Base-by-base conservation (phyloP, 2,329 filamentous ascomycete genomes). In the Epichloe hybrida region DNA sequence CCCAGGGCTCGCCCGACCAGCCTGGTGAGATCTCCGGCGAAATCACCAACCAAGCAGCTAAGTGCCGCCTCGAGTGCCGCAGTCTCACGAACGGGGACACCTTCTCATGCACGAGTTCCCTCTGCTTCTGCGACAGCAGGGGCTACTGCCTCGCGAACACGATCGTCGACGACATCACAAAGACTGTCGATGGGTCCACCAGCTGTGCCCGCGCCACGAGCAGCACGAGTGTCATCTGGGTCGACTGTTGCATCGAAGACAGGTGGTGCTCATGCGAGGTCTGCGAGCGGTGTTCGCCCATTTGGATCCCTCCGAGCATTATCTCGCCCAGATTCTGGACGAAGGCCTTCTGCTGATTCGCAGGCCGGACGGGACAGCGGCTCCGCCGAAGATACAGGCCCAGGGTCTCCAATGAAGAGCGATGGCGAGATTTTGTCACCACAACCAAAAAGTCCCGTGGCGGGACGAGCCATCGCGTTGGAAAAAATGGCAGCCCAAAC, bases 21-120 rank as follows among this genome's bases (percentile, higher is more conserved):
- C 61, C 73, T 80, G 52, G 63, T 71, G 36, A 74, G 79, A 81
- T 88, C 84, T 52, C 86, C 87, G 2, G 83, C 79, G 0, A 90
- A 87, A 60, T 90, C 86, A 1, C 87, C 87, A 2, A 87, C 84
- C 3, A 93, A 93, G 62, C 84, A 86, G 58, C 65, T 86, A 44
- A 66, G 66, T 53, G 73, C 66, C 38, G 72, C 80, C 2, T 77
- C 81, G 1, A 82, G 77, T 57, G 65, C 74, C 5, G 70, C 74
- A 2, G 77, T 74, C 1, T 83, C 84, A 40, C 73, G 83, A 58
- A 86, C 81, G 12, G 76, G 69, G 39, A 86, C 82, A 2, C 81
- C 84, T 1, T 77, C 81, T 40, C 80, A 77, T 58, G 65, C 72
- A 49, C 69, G 72, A 50, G 68, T 68, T 34, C 62, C 71, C 1